These are phyloP conservation scores for Penicillium polonicum DNA, from an alignment of 2,329 filamentous ascomycete genomes.

Conservation along the genomic window DNA sequence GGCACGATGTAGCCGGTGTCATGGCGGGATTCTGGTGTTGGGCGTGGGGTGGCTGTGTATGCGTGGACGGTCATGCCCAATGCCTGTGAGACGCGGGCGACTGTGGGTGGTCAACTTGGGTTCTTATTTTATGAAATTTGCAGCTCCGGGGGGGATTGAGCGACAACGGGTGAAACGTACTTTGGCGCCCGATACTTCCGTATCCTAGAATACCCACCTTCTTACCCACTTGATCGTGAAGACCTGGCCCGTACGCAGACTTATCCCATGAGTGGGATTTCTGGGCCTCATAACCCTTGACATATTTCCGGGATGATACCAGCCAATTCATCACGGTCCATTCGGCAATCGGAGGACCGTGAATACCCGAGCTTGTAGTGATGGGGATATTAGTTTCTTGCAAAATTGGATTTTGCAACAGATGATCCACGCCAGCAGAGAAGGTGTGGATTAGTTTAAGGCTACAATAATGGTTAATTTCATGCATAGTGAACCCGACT, in stretches of 20 bases:
- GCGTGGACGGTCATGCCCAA: constrained; percentile 72
- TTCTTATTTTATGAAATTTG: not conserved
- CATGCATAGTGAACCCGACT: not conserved
- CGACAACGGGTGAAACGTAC: constrained; percentile 32
- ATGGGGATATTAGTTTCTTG: constrained; percentile 53
- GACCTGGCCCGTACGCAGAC: constrained; percentile 23
- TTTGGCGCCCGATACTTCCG: constrained; percentile 62
- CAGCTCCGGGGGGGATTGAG: not conserved
- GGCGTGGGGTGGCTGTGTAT: constrained; percentile 69
- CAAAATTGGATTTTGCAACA: constrained; percentile 54
- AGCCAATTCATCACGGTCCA: constrained; percentile 65
- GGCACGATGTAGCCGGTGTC: constrained; percentile 68
- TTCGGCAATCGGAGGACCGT: constrained; percentile 65
- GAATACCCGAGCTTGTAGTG: constrained; percentile 56
- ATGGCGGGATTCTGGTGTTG: constrained; percentile 61
- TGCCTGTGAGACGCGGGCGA: constrained; percentile 58
- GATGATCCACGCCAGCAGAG: constrained; percentile 58
- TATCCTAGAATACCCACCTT: constrained; percentile 62
- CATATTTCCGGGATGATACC: constrained; percentile 56
- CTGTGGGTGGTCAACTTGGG: constrained; percentile 30
- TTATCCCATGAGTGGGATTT: constrained; percentile 54
- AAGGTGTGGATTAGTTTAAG: constrained; percentile 56
- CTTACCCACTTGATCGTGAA: constrained; percentile 57
- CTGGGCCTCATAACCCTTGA: constrained; percentile 57
- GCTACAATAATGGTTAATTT: constrained; percentile 20